A percentile compares a stretch with the other conserved stretches of the same genome.
phyloP scores from a whole-genome alignment of 2,329 filamentous ascomycete species.

The Fusarium nygamai region DNA sequence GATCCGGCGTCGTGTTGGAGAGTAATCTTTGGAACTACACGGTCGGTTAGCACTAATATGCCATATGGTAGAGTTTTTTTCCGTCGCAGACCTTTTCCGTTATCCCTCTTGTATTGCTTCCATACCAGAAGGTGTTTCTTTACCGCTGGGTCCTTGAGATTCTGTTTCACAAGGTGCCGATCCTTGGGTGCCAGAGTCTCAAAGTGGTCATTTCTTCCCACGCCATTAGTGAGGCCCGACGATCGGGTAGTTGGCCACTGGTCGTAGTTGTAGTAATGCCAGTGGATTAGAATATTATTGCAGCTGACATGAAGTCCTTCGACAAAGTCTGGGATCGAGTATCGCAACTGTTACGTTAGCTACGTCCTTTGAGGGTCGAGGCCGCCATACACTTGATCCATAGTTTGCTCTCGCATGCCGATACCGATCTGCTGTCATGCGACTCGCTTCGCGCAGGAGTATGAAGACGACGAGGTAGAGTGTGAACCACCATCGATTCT shows the following conservation, averaged over 20 bases:
- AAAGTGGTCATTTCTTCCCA: constrained; percentile 41
- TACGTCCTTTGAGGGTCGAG: neutral
- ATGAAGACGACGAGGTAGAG: constrained; percentile 55
- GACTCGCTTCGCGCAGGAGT: constrained; percentile 54
- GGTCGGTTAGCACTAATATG: constrained; percentile 4
- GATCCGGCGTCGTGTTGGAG: neutral
- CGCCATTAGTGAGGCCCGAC: constrained; percentile 30
- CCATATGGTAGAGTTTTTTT: neutral
- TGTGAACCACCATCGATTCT: constrained; percentile 45
- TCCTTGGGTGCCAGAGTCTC: constrained; percentile 47
- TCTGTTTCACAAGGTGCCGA: constrained; percentile 46
- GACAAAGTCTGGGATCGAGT: constrained; percentile 54
- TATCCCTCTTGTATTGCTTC: constrained; percentile 37
- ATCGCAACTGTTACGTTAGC: constrained; percentile 43
- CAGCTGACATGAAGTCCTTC: constrained; percentile 57
- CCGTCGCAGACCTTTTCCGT: constrained; percentile 30
- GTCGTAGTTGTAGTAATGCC: constrained; percentile 61
- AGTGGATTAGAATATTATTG: constrained; percentile 58
- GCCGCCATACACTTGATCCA: constrained; percentile 37
- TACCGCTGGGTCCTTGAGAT: constrained; percentile 38
- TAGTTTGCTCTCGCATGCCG: constrained; percentile 54
- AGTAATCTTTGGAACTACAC: constrained; percentile 2
- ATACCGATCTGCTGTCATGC: constrained; percentile 53
- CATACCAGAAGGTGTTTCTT: constrained; percentile 42
- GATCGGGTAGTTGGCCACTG: constrained; percentile 40